A percentile compares a stretch with the other conserved stretches of the same genome.
phyloP scores from a whole-genome alignment of 2,329 filamentous ascomycete species.

The Sarocladium brachiariae region DNA sequence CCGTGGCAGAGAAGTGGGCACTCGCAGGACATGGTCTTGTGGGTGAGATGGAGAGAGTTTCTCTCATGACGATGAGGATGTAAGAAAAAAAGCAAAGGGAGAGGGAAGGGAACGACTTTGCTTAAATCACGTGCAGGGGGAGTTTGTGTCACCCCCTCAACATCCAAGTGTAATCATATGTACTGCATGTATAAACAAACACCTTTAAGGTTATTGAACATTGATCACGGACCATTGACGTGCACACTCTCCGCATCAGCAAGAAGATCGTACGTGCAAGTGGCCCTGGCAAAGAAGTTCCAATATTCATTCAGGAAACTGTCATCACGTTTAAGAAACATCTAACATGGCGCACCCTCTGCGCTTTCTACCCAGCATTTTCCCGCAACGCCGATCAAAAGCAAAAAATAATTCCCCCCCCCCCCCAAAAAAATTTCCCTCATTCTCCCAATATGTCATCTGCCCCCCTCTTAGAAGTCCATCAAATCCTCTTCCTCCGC shows the following conservation, averaged over 20 bases:
- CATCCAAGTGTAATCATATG: constrained; percentile 6
- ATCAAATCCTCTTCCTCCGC: constrained; percentile 41
- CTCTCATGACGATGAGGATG: constrained; percentile 42
- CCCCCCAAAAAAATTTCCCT: neutral
- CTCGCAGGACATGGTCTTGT: constrained; percentile 74
- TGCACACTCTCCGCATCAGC: neutral
- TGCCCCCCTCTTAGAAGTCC: constrained; percentile 1
- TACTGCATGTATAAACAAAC: constrained; percentile 9
- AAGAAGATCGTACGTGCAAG: neutral
- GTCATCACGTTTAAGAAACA: neutral
- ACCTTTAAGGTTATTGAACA: too few species aligned
- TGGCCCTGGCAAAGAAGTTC: too few species aligned
- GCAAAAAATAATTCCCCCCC: constrained; percentile 12
- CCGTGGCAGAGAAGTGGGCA: constrained; percentile 77
- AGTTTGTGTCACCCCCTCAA: too few species aligned
- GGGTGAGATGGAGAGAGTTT: constrained; percentile 73
- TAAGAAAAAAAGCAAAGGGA: constrained; percentile 19
- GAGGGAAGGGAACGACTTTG: neutral
- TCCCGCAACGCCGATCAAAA: constrained; percentile 12
- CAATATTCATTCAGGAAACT: constrained; percentile 1
- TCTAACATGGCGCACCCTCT: constrained; percentile 4
- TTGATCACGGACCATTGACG: neutral
- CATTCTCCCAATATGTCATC: neutral
- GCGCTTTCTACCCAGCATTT: constrained; percentile 1
- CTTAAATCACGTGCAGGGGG: too few species aligned